Conservation (phyloP, 2,329 filamentous ascomycete genomes). For the Pseudocercospora vitis region DNA sequence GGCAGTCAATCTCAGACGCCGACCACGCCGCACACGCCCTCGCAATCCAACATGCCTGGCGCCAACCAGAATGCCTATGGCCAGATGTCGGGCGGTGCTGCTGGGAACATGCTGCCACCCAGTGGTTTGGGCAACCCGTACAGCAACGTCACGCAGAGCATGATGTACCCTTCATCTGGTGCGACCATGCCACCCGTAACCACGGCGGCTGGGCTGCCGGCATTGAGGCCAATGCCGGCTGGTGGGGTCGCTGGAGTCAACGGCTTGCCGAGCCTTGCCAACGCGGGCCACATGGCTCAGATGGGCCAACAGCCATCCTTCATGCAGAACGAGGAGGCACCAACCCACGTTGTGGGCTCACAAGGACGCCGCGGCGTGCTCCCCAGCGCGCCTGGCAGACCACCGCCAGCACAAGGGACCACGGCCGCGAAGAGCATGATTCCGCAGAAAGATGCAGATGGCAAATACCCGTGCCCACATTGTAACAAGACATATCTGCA, state of each 20-base stretch:
- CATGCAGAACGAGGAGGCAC: constrained; percentile 48
- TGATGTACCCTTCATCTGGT: constrained; percentile 37
- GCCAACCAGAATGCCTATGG: constrained; percentile 32
- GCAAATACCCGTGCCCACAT: constrained; percentile 96
- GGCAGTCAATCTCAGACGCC: constrained; percentile 37
- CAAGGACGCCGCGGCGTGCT: constrained; percentile 90
- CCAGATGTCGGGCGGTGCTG: constrained; percentile 18
- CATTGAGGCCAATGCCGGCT: constrained; percentile 44
- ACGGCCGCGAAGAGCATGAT: constrained; percentile 70
- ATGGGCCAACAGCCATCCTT: constrained; percentile 38
- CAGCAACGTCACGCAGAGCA: constrained; percentile 32
- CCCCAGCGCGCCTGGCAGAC: constrained; percentile 83
- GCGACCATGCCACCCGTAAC: constrained; percentile 32
- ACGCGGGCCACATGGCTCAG: constrained; percentile 30
- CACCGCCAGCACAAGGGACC: constrained; percentile 66
- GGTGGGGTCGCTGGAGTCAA: constrained; percentile 40
- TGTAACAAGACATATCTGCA: constrained; percentile 98
- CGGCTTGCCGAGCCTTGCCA: constrained; percentile 40
- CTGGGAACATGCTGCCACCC: constrained; percentile 37
- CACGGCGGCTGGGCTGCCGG: constrained; percentile 38
- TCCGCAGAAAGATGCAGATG: constrained; percentile 91
- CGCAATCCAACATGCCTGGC: constrained; percentile 33
- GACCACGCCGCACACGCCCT: constrained; percentile 38
- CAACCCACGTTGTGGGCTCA: constrained; percentile 90
- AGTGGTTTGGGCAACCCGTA: constrained; percentile 34